Evolutionary conservation across 768 basidiomycete species (phyloP).

Genomic region (Suillus bovinus): DNA sequence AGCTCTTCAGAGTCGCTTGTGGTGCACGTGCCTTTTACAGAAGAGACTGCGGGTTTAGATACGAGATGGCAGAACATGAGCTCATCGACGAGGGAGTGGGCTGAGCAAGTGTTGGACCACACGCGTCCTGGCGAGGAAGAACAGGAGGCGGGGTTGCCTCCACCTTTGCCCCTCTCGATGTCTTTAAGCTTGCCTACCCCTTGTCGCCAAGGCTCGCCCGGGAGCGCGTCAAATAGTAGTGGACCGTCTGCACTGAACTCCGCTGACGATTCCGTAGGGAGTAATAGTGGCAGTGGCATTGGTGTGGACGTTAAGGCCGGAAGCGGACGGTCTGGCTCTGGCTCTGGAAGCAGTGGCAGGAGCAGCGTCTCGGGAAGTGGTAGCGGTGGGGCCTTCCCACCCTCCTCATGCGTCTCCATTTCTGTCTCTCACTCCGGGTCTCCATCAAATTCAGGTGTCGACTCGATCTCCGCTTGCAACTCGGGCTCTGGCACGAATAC

Average conservation of each 20-base stretch:
- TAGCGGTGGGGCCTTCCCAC: conserved; percentile 11
- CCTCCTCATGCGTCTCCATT: conserved; percentile 17
- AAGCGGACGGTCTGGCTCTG: conserved; percentile 6
- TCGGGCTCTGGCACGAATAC: conserved; percentile 21
- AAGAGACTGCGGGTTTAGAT: conserved; percentile 17
- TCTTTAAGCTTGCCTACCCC: conserved; percentile 11
- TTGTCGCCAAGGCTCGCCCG: conserved; percentile 26
- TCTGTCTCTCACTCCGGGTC: conserved; percentile 19
- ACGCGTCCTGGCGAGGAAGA: conserved; percentile 17
- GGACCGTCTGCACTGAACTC: conserved; percentile 25
- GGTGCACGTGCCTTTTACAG: conserved; percentile 30
- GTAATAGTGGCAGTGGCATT: conserved; percentile 13
- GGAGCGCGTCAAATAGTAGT: conserved; percentile 26
- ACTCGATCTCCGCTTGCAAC: conserved; percentile 26
- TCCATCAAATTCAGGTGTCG: conserved; percentile 18
- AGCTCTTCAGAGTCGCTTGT: conserved; percentile 27
- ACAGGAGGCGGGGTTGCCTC: conserved; percentile 11
- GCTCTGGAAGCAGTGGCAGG: conserved; percentile 10
- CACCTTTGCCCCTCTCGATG: conserved; percentile 7
- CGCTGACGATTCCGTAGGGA: conserved; percentile 23
- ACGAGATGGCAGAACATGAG: conserved; percentile 20
- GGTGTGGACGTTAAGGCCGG: conserved; percentile 10
- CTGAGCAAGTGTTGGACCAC: conserved; percentile 40
- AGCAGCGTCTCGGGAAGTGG: conserved; percentile 14
- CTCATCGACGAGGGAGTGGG: conserved; percentile 46